Base-by-base conservation (phyloP, 768 basidiomycete genomes). In the Amanita subjunquillea region DNA sequence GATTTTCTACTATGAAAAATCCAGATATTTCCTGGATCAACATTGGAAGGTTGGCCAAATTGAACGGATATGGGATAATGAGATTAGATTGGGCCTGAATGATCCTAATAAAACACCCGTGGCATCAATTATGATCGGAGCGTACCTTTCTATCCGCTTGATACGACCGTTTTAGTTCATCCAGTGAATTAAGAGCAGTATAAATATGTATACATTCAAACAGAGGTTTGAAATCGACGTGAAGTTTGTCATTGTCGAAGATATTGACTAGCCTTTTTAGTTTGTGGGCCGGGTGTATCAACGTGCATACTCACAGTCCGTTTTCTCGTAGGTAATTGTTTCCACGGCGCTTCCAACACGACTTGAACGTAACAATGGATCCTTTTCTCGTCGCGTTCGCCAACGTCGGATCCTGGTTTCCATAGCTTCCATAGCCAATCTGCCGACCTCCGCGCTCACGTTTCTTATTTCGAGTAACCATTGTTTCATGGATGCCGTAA, bases 191-290 rank as follows among this genome's bases (percentile, higher is more conserved):
- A 20, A 99, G 74, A 4, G 92, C 82, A 53, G 87, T 82, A 67
- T 98, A 95, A 55, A 97, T 97, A 61, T 96, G 96, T 48, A 99
- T 93, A 65, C 92, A 95, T 68, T 97, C 91, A 60, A 91, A 95
- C 10, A 99, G 68, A 10, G 95, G 94, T 59, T 85, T 87, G 72
- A 99, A 98, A 67, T 97, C 91, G 44, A 99, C 88, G 45, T 77
- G 76, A 29, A 96, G 73, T 57, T 83, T 77, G 51, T 95, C 91
- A 62, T 92, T 94, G 58, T 95, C 83, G n/a, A 98, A 73, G 2
- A 94, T 85, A 65, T 94, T 85, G 65, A 85, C 94, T 97, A 59
- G 22, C n/a, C 25, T 29, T 51, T 36, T 43, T 60, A 47, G 55
- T 59, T 56, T 56, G 54, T 50, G 51, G 17, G 38, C 27, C 13